Percentiles rank a stretch among this genome's conserved stretches.
phyloP scores from a whole-genome alignment of 2,329 filamentous ascomycete species.

The Pestalotiopsis sp. region DNA sequence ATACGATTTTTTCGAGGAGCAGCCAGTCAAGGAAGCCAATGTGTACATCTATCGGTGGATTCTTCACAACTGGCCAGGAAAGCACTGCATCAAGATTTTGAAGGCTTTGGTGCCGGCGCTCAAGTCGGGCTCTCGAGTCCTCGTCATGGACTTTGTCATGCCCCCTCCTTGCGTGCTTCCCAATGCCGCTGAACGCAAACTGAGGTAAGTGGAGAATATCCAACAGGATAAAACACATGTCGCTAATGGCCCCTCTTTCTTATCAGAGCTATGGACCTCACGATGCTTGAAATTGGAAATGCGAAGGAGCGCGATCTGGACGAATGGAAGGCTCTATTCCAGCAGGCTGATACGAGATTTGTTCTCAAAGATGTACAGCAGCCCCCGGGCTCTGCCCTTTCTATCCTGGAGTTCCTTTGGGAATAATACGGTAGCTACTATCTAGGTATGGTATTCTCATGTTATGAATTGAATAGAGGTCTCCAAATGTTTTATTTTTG shows the following conservation, averaged over 20 bases:
- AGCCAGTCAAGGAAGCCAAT: constrained; percentile 35
- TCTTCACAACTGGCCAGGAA: constrained; percentile 45
- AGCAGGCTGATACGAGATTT: not conserved
- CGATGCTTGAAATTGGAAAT: not conserved
- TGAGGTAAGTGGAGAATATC: not conserved
- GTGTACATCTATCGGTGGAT: constrained; percentile 43
- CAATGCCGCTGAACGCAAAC: not conserved
- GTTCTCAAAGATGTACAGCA: not conserved
- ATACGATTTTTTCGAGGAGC: constrained; percentile 23
- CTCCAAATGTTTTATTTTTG: too few species aligned
- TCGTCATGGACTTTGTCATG: not conserved
- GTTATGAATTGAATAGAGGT: too few species aligned
- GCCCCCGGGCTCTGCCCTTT: not conserved
- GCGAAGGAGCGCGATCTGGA: not conserved
- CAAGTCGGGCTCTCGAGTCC: not conserved
- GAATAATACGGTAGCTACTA: not conserved
- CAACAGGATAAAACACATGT: not conserved
- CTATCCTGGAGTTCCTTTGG: not conserved
- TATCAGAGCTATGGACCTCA: not conserved
- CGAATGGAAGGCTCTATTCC: not conserved
- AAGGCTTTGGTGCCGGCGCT: constrained; percentile 15
- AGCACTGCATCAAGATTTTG: constrained; percentile 28
- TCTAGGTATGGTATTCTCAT: too few species aligned
- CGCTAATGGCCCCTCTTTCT: not conserved
- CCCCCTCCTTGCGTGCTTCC: not conserved